Conservation (phyloP, 805 yeast genomes). For the Monosporozyma unispora region DNA sequence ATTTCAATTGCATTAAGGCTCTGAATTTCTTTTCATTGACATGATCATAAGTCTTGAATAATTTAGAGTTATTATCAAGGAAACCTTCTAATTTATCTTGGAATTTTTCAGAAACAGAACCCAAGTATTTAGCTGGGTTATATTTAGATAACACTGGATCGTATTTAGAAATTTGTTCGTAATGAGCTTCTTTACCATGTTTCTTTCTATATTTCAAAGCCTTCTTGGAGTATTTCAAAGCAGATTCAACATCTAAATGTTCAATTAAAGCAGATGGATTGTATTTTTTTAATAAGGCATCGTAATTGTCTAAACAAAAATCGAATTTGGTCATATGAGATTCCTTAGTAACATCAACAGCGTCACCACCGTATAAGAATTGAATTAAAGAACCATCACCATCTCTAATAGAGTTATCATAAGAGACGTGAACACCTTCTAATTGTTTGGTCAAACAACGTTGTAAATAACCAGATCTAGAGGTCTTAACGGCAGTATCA, state of each 20-base stretch:
- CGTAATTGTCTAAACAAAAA: conserved; percentile 87
- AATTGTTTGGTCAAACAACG: conserved; percentile 96
- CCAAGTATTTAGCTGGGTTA: conserved; percentile 84
- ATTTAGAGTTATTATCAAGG: conserved; percentile 43
- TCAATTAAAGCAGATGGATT: conserved; percentile 67
- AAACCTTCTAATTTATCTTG: conserved; percentile 69
- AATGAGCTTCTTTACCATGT: conserved; percentile 53
- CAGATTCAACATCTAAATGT: conserved; percentile 76
- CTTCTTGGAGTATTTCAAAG: conserved; percentile 73
- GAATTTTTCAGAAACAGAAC: conserved; percentile 87
- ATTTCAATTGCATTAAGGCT: conserved; percentile 95
- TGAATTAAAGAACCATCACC: conserved; percentile 90
- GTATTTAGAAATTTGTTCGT: conserved; percentile 51
- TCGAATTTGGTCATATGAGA: conserved; percentile 88
- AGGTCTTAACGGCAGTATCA: conserved; percentile 98
- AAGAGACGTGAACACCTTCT: conserved; percentile 91
- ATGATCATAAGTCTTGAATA: conserved; percentile 44
- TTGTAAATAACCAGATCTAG: conserved; percentile 96
- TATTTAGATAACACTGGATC: conserved; percentile 83
- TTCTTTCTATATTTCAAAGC: conserved; percentile 62
- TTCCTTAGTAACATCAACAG: conserved; percentile 89
- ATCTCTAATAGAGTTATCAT: conserved; percentile 93
- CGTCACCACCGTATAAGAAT: conserved; percentile 96
- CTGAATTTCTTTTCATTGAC: conserved; percentile 73
- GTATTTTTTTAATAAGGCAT: conserved; percentile 75